phyloP scores from a whole-genome alignment of 2,329 filamentous ascomycete genomes.

The Biscogniauxia mediterranea region DNA sequence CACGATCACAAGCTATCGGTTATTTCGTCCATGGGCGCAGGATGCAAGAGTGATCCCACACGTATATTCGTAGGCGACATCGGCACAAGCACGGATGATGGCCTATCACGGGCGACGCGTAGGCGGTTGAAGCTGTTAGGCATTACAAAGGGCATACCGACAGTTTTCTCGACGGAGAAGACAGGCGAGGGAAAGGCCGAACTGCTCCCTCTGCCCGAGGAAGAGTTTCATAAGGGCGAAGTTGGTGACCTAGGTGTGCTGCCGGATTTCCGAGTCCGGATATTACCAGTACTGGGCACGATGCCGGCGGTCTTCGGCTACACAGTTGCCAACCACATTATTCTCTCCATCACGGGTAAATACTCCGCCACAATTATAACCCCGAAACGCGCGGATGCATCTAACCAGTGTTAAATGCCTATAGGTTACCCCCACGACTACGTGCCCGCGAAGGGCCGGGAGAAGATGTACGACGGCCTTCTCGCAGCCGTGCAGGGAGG shows the following conservation, averaged over 20 bases:
- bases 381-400: background rate
- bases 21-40: slow-evolving; percentile 94
- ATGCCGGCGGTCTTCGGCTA: slow-evolving; percentile 98
- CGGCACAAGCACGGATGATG: slow-evolving; percentile 81
- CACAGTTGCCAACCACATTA: slow-evolving; percentile 87
- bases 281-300: slow-evolving; percentile 89
- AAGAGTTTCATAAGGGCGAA: slow-evolving; percentile 81
- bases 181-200: slow-evolving; percentile 87
- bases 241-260: slow-evolving; percentile 86
- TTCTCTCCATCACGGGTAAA: slow-evolving; percentile 66
- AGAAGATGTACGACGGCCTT: slow-evolving; percentile 90
- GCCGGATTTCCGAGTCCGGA: slow-evolving; percentile 91
- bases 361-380: background rate
- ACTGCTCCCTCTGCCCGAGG: slow-evolving; percentile 80
- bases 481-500: slow-evolving; percentile 70
- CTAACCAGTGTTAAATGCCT: background rate
- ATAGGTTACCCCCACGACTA: slow-evolving; percentile 84
- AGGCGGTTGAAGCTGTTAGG: slow-evolving; percentile 75
- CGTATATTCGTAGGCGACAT: slow-evolving; percentile 90
- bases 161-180: slow-evolving; percentile 90
- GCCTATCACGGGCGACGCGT: slow-evolving; percentile 80
- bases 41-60: slow-evolving; percentile 85
- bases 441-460: slow-evolving; percentile 73
- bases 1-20: slow-evolving; percentile 74
- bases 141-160: slow-evolving; percentile 80